Base-by-base conservation (phyloP, 495 filamentous ascomycete genomes). In the Staphylotrichum longicolle region DNA sequence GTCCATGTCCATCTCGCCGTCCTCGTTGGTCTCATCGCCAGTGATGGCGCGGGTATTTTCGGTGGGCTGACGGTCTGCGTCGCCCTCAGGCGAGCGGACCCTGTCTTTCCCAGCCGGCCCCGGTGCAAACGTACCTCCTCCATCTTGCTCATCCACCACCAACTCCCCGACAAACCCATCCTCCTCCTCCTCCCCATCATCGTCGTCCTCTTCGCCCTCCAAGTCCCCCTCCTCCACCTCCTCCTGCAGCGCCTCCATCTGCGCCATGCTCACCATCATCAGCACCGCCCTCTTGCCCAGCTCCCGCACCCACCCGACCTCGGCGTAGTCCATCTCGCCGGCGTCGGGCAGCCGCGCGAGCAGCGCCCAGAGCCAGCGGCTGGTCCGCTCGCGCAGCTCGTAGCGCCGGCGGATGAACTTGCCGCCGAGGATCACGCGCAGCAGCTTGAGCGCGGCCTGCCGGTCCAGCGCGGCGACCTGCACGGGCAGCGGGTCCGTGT, bases 381-480 rank as follows among this genome's bases (percentile, higher is more conserved):
- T 83, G 0, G 77, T 80, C 14, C 76, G 74, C 61, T 75, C 73
- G 46, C 71, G 70, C 35, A 87, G 69, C 46, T 78, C 67, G 40
- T 75, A 62, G 6, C 73, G 74, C 12, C 79, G 77, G 10, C 78
- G 73, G 14, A 88, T 66, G 53, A 80, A 76, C 49, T 76, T 78
- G 53, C 77, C 77, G 35, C 72, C 68, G 3, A 78, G 67, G 14
- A 83, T 62, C 10, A 77, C 60, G 14, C 78, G 69, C 11, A 89
- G 61, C 34, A 91, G 74, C 20, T 78, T 76, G 15, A 91, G 67
- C 4, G 88, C 82, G 59, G 76, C 79, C 4, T 76, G 77, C 58
- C 82, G 82, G 65, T 88, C 81, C 85, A 93, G 87, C 20, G 81
- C 80, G 0, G 85, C 86, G 15, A 93, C 66, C 66, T 91, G 89